phyloP scores from a whole-genome alignment of 768 basidiomycete species.

The Postia placenta region DNA sequence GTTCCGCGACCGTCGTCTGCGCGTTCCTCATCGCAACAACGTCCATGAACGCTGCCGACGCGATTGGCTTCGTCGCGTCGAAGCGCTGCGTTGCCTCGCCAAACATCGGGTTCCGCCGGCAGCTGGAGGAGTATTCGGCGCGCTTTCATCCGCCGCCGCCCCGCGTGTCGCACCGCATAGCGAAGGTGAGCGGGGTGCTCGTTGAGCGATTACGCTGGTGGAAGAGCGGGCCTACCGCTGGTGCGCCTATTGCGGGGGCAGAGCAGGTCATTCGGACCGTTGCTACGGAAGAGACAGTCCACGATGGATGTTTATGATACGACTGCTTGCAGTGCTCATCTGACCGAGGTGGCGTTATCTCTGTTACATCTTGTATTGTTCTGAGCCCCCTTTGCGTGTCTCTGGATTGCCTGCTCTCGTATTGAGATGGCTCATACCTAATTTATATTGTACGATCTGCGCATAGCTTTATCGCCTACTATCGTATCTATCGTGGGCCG shows the following conservation, averaged over 20 bases:
- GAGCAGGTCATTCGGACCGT: neutral
- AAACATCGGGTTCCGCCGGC: conserved; percentile 60
- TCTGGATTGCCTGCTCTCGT: neutral
- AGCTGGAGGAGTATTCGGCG: conserved; percentile 38
- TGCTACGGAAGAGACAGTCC: neutral
- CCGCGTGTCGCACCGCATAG: neutral
- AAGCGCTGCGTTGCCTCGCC: conserved; percentile 58
- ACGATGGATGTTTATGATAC: neutral
- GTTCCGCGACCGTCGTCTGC: conserved; percentile 70
- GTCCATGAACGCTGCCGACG: conserved; percentile 45
- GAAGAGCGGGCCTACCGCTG: neutral
- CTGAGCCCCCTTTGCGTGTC: neutral
- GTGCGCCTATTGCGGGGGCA: neutral
- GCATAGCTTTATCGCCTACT: neutral
- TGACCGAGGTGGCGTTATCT: neutral
- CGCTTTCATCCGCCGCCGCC: conserved; percentile 6
- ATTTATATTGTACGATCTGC: neutral
- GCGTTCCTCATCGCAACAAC: conserved; percentile 51
- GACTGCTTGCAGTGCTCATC: too few species aligned
- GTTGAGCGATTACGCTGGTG: neutral
- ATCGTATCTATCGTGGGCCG: too few species aligned
- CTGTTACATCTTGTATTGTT: neutral
- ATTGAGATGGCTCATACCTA: neutral
- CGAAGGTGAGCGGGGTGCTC: neutral
- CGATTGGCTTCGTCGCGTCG: conserved; percentile 48